phyloP scores from a whole-genome alignment of 208 protist genomes.

The Herpetomonas tarakana region DNA sequence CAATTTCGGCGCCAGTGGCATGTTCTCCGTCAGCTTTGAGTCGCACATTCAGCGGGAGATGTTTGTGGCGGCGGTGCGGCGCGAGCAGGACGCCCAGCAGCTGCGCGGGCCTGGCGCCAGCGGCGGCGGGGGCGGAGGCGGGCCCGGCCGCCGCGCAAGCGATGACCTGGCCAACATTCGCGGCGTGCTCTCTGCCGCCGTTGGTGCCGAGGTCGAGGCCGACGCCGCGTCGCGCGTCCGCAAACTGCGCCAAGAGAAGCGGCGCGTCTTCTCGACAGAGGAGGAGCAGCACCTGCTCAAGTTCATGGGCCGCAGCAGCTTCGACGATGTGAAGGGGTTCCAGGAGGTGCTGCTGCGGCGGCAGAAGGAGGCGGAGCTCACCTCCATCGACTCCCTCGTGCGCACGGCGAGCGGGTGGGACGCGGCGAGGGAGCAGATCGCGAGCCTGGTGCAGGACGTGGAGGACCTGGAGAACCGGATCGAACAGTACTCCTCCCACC shows the following conservation, averaged over 20 bases:
- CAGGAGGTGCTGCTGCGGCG: constrained; percentile 57
- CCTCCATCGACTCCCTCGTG: constrained; percentile 57
- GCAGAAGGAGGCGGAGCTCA: constrained; percentile 76
- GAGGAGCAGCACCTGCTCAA: constrained; percentile 75
- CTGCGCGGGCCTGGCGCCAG: not conserved
- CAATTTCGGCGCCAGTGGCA: constrained; percentile 77
- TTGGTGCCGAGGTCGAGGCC: constrained; percentile 54
- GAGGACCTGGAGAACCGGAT: constrained; percentile 77
- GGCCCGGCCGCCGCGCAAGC: constrained; percentile 4
- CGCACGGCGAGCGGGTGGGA: constrained; percentile 48
- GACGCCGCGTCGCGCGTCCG: constrained; percentile 72
- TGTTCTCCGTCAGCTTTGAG: constrained; percentile 81
- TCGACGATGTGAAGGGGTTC: constrained; percentile 77
- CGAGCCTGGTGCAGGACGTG: constrained; percentile 58
- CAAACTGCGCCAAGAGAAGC: constrained; percentile 63
- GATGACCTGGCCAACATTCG: constrained; percentile 25
- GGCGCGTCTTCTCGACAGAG: constrained; percentile 54
- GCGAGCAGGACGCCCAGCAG: constrained; percentile 36
- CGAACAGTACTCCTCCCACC: constrained; percentile 63
- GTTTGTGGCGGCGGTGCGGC: constrained; percentile 69
- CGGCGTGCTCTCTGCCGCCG: constrained; percentile 59
- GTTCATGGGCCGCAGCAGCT: constrained; percentile 46
- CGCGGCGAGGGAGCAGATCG: constrained; percentile 48
- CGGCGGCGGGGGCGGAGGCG: constrained; percentile 6
- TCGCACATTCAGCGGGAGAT: constrained; percentile 90